Base-by-base conservation (phyloP, 176 grass and related monocot species). In the Areca catechu region DNA sequence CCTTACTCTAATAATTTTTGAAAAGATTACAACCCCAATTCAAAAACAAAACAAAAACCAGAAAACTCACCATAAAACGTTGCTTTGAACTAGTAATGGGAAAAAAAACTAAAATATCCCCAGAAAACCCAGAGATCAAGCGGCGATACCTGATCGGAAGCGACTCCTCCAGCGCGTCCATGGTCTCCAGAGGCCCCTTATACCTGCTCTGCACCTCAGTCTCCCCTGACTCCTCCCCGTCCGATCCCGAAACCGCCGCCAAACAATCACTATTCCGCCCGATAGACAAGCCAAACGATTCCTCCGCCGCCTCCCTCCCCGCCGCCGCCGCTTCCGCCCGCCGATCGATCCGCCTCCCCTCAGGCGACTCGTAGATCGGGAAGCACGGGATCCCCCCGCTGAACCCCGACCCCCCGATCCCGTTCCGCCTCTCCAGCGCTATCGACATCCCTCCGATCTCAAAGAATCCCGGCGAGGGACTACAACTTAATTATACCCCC, bases 141-240 rank as follows among this genome's bases (percentile, higher is more conserved):
- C 34, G 7, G 34, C 7, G 5, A 43, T 67, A 95, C 90, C 90
- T 95, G 56, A 80, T 71, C 67, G 85, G 76, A 20, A 89, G 85
- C n/a, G 85, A 86, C 58, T 95, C 90, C 73, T 95, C 79, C 21
- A 95, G 73, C 61, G 76, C 76, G 60, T 95, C 90, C 90, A 95
- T 86, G 67, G 85, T 86, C 58, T 95, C 90, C 65, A 95, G 70
- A 19, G 90, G 82, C 12, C 85, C 85, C 79, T 76, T 95, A 61
- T 74, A 86, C 18, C 82, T 80, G 70, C 90, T 95, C 85, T 89
- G 85, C 24, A 95, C 90, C 85, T 95, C 90, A 43, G 74, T 69
- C 85, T 87, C 83, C 56, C 68, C 75, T 60, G 77, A 85, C 47
- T 80, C 81, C 67, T 79, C 77, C 66, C 69, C 66, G 51, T 66